Base-by-base conservation (phyloP, 495 filamentous ascomycete genomes). In the Xylaria acuta region DNA sequence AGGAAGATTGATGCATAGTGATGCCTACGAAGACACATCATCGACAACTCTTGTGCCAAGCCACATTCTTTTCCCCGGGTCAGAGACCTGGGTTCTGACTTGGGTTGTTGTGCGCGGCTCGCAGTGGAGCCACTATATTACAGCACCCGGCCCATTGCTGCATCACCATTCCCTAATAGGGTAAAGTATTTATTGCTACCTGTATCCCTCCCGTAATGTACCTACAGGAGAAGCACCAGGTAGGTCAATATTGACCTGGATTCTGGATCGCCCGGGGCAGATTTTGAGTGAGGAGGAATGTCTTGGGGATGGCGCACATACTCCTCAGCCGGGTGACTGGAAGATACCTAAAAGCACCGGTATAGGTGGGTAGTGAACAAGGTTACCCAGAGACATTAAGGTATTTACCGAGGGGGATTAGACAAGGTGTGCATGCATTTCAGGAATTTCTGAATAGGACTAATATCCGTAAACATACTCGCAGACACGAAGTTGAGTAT, bases 21-120 rank as follows among this genome's bases (percentile, higher is more conserved):
- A 22, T 51, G 47, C n/a, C 47, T 51, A 53, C 25, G 45, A 65
- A 65, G 38, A 64, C 69, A 64, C 60, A 71, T 65, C 34, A 64
- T 51, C 51, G 27, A 45, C 64, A 59, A 41, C 49, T 65, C 38
- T 72, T 25, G 20, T 54, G 32, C 60, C 69, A 65, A 65, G 69
- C 69, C 62, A 34, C 70, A 58, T 72, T 65, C 62, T 34, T 45
- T 49, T 30, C 67, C 54, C 53, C 53, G 22, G 58, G 58, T 60
- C 58, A 22, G 54, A 38, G 58, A 8, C 20, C 43, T 53, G 64
- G 43, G 67, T 34, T n/a, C n/a, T n/a, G n/a, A n/a, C n/a, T n/a
- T n/a, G n/a, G n/a, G n/a, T n/a, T n/a, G n/a, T n/a, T 62, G 34
- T 56, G 65, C 47, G 22, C 64, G 27, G 45, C 47, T 53, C 47